Evolutionary conservation across 768 basidiomycete genomes (phyloP), one percentile per base, ranked within the genome.

Genomic region (Collybia sordida): DNA sequence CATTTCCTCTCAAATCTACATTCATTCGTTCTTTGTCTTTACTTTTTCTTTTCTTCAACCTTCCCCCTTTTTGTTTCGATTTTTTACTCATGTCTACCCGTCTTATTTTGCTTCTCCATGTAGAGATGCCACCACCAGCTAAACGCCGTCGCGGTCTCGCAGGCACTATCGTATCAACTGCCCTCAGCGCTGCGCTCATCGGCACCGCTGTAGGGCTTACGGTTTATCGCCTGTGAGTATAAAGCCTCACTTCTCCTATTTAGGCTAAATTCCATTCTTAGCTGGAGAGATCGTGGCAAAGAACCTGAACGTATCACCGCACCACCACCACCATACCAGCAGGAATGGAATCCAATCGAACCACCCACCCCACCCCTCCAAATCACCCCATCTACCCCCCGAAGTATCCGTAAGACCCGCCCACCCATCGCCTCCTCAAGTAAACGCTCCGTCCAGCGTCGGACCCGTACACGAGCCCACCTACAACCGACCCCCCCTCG

Each of bases 181-280:
- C 91, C 48, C 72, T 93, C 68, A 89, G 80, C 69, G 90, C 90
- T 55, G 91, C 89, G 40, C 79, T 93, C 51, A 88, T 93, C 52
- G 88, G 90, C 50, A 86, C 88, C 18, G 91, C 91, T 14, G 90
- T 93, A 45, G 90, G 90, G 51, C 76, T 92, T 54, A 90, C 90
- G 39, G 88, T 91, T 36, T 93, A 91, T 71, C 81, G 88, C 67
- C 72, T 93, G 90, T 92, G 64, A 73, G 88, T 79, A 27, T 31
- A 18, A 43, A 50, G 23, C 22, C 35, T 47, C 39, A 45, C 23
- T 22, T 17, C 18, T 28, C 22, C 50, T 42, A 27, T 47, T 23
- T 41, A 37, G 12, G 44, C 52, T 52, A 8, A 57, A 21, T 22
- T 37, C 17, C 6, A 37, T 31, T 12, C 3, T 23, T 53, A 90